Conservation (phyloP, 345 rosid species). For the Salix purpurea region DNA sequence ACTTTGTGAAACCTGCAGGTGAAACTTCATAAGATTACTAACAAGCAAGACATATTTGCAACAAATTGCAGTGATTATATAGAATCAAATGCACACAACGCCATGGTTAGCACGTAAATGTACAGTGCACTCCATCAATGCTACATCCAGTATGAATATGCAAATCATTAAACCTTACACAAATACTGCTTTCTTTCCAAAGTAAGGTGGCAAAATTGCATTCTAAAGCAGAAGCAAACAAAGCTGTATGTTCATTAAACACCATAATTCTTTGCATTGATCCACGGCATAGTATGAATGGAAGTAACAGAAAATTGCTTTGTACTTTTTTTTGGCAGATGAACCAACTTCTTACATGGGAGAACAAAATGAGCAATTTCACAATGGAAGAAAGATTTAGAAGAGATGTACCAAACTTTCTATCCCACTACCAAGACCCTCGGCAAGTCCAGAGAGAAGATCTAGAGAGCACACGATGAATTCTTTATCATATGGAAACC, state of each 20-base stretch:
- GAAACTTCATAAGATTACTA: neutral
- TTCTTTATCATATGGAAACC: constrained; percentile 79
- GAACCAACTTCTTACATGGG: neutral
- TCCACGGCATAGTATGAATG: neutral
- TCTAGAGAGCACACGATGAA: constrained; percentile 89
- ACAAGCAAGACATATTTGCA: neutral
- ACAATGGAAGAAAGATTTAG: neutral
- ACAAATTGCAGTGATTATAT: neutral
- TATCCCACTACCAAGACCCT: constrained; percentile 86
- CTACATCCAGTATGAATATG: neutral
- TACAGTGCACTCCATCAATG: neutral
- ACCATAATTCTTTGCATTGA: neutral
- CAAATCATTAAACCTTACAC: neutral
- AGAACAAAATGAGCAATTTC: neutral
- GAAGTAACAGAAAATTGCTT: neutral
- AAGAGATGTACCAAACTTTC: constrained; percentile 77
- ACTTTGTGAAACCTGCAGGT: constrained; percentile 65
- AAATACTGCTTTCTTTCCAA: neutral
- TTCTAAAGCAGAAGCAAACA: neutral
- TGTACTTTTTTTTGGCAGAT: neutral
- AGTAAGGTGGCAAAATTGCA: neutral
- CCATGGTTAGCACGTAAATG: neutral
- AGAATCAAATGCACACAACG: neutral
- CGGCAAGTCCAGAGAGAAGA: constrained; percentile 90
- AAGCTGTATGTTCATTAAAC: neutral